Evolutionary conservation across 1,284 basidiomycete genomes (phyloP).

Genomic region (Boletus sp.): DNA sequence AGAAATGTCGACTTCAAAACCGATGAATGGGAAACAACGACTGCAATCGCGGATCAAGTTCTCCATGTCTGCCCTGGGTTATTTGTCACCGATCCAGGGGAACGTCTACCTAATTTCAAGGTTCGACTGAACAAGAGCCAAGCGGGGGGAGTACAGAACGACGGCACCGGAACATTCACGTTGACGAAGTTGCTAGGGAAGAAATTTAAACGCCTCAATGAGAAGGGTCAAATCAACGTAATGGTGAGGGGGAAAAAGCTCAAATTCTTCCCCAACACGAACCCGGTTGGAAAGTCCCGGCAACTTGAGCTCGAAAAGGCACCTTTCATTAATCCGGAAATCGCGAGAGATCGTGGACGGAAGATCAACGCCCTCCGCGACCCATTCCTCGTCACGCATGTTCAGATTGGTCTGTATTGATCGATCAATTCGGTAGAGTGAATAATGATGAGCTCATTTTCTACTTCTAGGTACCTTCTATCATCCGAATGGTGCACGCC

Average conservation of each 20-base stretch:
- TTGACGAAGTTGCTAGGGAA: slow-evolving; percentile 36
- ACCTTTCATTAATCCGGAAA: slow-evolving; percentile 58
- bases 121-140: slow-evolving; percentile 49
- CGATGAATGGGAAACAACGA: slow-evolving; percentile 56
- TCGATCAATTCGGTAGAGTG: slow-evolving; percentile 9
- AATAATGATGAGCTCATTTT: not conserved
- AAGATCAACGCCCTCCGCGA: slow-evolving; percentile 47
- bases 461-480: slow-evolving; percentile 32
- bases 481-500: slow-evolving; percentile 28
- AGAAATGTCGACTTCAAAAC: slow-evolving; percentile 45
- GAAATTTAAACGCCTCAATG: slow-evolving; percentile 47
- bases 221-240: slow-evolving; percentile 35
- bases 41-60: slow-evolving; percentile 46
- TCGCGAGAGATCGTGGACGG: slow-evolving; percentile 51
- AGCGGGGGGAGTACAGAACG: slow-evolving; percentile 54
- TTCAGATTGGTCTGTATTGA: slow-evolving; percentile 58
- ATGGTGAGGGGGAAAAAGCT: slow-evolving; percentile 40
- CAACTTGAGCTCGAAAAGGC: slow-evolving; percentile 51
- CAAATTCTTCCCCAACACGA: slow-evolving; percentile 23
- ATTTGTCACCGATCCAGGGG: slow-evolving; percentile 36
- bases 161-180: slow-evolving; percentile 57
- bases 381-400: slow-evolving; percentile 50
- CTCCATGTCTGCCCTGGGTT: slow-evolving; percentile 49
- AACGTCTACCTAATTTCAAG: slow-evolving; percentile 53
- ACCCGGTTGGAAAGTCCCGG: slow-evolving; percentile 21